Evolutionary conservation across 495 filamentous ascomycete genomes (phyloP), one percentile per base, ranked within the genome.

Genomic region (Hypoxylon fragiforme): DNA sequence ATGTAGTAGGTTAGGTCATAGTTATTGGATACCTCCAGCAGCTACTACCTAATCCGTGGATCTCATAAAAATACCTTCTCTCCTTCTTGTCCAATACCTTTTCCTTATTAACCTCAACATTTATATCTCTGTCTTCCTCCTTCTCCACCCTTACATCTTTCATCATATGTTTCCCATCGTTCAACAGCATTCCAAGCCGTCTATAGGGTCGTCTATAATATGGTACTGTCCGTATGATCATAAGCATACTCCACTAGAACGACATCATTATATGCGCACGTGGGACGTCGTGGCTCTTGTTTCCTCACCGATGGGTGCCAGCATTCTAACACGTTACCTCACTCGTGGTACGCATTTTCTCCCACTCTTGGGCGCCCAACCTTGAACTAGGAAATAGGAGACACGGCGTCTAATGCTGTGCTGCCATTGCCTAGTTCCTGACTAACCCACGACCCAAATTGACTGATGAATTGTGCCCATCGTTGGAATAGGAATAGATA

Each of bases 221-320:
- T 47, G 20, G 49, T 44, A 47, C 30, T 50, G 26, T 41, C 41
- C 50, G 53, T 51, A 44, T 44, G 42, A 32, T 44, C 21, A 58
- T 34, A 5, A 44, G 28, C 21, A 20, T 60, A 50, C 51, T 46
- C 57, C 57, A 61, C 57, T 20, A 55, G 9, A 50, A 42, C 31
- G 35, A 36, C 31, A 50, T 60, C 57, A 54, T 60, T 46, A 48
- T 46, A 53, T 39, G 47, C 46, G 37, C 52, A 49, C 58, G 47
- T 47, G 24, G 28, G 46, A 53, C 43, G 48, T 36, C 52, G 43
- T 57, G 58, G 43, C 51, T 57, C 48, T 57, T 47, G 38, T 54
- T 57, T 62, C 52, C 60, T 63, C 54, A 63, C 60, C 60, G 60
- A 63, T 63, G 60, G 60, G 54, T 63, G 41, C 54, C 50, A 47